Evolutionary conservation across 192 early-diverging fungal species (phyloP), one percentile per base, ranked within the genome.

Genomic region (Globomyces pollinis-pini): DNA sequence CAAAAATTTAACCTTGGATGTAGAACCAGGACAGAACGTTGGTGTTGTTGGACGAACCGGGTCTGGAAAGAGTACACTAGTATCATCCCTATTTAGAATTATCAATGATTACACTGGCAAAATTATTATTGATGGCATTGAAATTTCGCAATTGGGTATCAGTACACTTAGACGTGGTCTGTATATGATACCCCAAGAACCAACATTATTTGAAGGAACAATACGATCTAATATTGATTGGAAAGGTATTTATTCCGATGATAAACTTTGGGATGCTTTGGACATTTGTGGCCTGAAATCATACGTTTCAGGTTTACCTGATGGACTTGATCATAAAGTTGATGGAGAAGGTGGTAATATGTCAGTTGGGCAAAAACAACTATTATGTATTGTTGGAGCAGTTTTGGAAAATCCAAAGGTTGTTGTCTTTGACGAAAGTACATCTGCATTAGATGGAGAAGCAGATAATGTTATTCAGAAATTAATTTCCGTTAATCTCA

Each of bases 11-110:
- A 45, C 51, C 0, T 66, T 82, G 23, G 5, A 29, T 3, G 64
- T 82, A 35, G 6, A 38, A 29, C 72, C 75, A 7, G 80, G 80
- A 6, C 84, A 88, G 30, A 87, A 84, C 54, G 72, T 93, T 58
- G 92, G 84, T 12, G 78, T 95, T 16, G 86, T 95, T 24, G 92
- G 92, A 24, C 75, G 92, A 7, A 91, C 90, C 2, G 90, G 90
- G 3, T 86, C 88, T 21, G 86, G 87, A 6, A 89, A 88, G 30
- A 71, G 69, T 1, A 82, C 76, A 59, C 71, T 89, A 47, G 67
- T 91, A 24, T 67, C 68, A 62, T 65, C 70, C 0, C 59, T 72
- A 8, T 70, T 72, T 47, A 60, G 70, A 12, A 52, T 72, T 23
- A 43, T 72, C 38, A 32, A 65, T 15, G 16, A n/a, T 15, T 62